Evolutionary conservation across 179 eudicot species (phyloP).

Genomic region (Heliamphora pulchella): DNA sequence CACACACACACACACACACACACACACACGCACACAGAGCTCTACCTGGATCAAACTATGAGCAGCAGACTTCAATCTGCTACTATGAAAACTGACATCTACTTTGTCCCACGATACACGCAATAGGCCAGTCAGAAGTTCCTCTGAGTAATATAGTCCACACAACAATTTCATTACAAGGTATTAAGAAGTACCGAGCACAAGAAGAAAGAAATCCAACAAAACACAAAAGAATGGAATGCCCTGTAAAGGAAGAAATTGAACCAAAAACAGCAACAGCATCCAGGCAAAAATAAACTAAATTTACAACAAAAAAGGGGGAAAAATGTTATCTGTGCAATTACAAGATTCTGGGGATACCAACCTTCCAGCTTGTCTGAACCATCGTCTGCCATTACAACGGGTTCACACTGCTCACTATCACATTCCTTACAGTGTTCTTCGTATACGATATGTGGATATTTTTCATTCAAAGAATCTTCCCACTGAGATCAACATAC

Average conservation of each 20-base stretch:
- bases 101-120: conserved; percentile 92
- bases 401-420: conserved; percentile 31
- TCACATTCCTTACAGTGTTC: conserved; percentile 60
- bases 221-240: background rate
- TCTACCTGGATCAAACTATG: conserved; percentile 91
- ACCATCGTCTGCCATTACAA: conserved; percentile 29
- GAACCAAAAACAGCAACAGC: background rate
- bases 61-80: conserved; percentile 68
- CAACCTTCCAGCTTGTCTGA: conserved; percentile 76
- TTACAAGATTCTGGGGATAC: conserved; percentile 14
- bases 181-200: background rate
- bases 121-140: conserved; percentile 71
- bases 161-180: background rate
- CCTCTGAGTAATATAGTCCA: conserved; percentile 49
- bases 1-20: background rate
- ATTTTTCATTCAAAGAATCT: conserved; percentile 66
- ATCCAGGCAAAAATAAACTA: background rate
- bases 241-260: background rate
- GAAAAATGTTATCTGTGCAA: background rate
- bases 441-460: conserved; percentile 86
- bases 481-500: conserved; percentile 53
- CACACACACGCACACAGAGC: conserved; percentile 20
- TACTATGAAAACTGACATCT: conserved; percentile 89
- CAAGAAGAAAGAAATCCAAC: conserved; percentile 10
- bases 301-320: background rate